Evolutionary conservation across 2,329 filamentous ascomycete genomes (phyloP).

Genomic region (Diaporthe ampelina): DNA sequence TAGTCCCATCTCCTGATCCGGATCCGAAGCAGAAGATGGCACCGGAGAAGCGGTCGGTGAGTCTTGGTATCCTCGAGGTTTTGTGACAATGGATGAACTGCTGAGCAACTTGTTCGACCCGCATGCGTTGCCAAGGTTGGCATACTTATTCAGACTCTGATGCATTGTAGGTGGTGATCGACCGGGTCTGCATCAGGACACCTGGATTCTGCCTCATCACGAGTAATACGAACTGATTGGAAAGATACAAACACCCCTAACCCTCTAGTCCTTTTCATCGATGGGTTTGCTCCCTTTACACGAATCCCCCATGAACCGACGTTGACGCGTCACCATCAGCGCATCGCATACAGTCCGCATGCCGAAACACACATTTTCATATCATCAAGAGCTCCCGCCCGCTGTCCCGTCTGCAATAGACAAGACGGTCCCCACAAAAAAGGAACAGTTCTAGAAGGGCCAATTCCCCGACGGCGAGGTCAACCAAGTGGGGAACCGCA

Average conservation of each 20-base stretch:
- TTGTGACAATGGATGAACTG: slow-evolving; percentile 12
- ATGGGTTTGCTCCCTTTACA: not conserved
- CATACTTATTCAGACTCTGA: not conserved
- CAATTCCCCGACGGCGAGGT: slow-evolving; percentile 15
- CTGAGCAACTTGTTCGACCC: not conserved
- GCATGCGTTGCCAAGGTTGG: not conserved
- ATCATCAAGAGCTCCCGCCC: not conserved
- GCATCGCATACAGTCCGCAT: not conserved
- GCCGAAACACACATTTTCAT: not conserved
- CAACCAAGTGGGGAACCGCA: not conserved
- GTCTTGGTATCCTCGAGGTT: not conserved
- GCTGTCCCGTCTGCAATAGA: not conserved
- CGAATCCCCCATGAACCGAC: not conserved
- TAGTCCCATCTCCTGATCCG: not conserved
- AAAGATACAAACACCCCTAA: not conserved
- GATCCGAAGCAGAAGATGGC: slow-evolving; percentile 12
- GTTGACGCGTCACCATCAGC: not conserved
- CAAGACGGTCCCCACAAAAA: slow-evolving; percentile 7
- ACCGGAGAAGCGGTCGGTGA: slow-evolving; percentile 1
- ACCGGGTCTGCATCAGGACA: not conserved
- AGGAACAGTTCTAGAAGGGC: slow-evolving; percentile 18
- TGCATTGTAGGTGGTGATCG: not conserved
- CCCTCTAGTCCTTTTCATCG: not conserved
- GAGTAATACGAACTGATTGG: not conserved
- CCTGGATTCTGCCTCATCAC: not conserved